phyloP scores from a whole-genome alignment of 2,329 filamentous ascomycete genomes.

The Aspergillus fumigatus region DNA sequence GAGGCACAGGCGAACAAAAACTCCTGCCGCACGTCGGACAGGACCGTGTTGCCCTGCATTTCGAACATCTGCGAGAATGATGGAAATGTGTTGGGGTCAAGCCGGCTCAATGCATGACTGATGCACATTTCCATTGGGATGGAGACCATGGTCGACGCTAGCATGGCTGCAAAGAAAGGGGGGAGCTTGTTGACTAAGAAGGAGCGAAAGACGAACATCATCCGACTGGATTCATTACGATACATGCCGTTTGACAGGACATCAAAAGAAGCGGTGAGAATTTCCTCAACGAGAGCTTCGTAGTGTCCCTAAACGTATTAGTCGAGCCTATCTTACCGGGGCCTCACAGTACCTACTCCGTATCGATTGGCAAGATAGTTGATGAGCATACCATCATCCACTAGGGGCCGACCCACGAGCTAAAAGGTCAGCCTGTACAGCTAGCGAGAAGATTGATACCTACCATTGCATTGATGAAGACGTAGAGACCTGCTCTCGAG shows the following conservation, averaged over 20 bases:
- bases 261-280: constrained; percentile 86
- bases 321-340: neutral
- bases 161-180: constrained; percentile 54
- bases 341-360: constrained; percentile 50
- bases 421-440: constrained; percentile 40
- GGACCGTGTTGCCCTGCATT: constrained; percentile 54
- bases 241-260: constrained; percentile 83
- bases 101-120: constrained; percentile 58
- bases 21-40: constrained; percentile 68
- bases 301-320: constrained; percentile 59
- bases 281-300: constrained; percentile 70
- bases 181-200: constrained; percentile 77
- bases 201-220: constrained; percentile 71
- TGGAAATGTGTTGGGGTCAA: constrained; percentile 60
- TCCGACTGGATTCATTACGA: constrained; percentile 56
- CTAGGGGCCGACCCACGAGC: constrained; percentile 75
- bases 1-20: constrained; percentile 89
- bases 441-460: neutral
- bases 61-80: constrained; percentile 62
- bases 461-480: constrained; percentile 79
- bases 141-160: constrained; percentile 54
- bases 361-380: constrained; percentile 82
- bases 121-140: constrained; percentile 62
- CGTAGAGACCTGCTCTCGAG: constrained; percentile 75
- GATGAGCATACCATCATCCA: constrained; percentile 75